Conservation (phyloP, 306 rosid genomes). For the Trichosanthes truncata region DNA sequence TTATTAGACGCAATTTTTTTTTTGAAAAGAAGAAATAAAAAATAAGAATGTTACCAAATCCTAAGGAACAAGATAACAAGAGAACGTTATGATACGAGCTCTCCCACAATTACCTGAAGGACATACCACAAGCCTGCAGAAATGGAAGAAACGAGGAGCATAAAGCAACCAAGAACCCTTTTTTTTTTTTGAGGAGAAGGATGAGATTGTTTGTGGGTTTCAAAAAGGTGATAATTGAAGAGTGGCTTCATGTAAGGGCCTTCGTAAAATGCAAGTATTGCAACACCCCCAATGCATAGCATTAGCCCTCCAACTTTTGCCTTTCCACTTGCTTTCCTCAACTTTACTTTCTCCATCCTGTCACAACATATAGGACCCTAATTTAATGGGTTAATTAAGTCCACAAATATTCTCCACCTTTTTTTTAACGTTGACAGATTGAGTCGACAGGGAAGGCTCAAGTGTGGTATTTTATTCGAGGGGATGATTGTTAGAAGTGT, state of each 20-base stretch:
- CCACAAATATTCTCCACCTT: no score
- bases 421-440: no score
- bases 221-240: slow-evolving; percentile 11
- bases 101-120: slow-evolving; percentile 27
- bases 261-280: slow-evolving; percentile 35
- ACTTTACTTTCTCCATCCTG: slow-evolving; percentile 41
- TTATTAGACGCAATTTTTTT: no score
- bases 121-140: slow-evolving; percentile 41
- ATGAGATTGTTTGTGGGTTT: slow-evolving; percentile 16
- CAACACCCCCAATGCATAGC: slow-evolving; percentile 41
- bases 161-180: slow-evolving; percentile 47
- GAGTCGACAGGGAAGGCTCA: no score
- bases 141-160: slow-evolving; percentile 22
- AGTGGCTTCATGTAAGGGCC: slow-evolving; percentile 30
- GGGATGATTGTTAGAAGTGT: no score
- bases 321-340: slow-evolving; percentile 34
- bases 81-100: no score
- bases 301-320: slow-evolving; percentile 34
- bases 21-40: no score
- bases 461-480: no score
- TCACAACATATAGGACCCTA: not conserved
- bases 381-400: no score
- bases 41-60: no score
- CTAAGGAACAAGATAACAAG: no score
- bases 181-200: slow-evolving; percentile 17